Conservation (phyloP, 306 rosid genomes). For the Nissolia schottii region DNA sequence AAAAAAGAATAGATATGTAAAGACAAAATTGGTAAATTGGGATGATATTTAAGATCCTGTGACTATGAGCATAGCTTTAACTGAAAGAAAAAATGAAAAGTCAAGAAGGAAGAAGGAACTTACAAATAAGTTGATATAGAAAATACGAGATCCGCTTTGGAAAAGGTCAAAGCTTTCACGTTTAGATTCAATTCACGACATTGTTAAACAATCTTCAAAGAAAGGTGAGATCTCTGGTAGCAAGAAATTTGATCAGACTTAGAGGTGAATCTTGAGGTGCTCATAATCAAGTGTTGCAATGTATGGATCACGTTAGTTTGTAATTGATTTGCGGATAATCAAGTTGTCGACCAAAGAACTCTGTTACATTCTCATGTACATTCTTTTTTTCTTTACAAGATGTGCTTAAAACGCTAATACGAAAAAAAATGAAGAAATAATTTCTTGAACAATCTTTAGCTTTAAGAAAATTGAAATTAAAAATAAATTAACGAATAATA, state of each 20-base stretch:
- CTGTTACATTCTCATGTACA: background rate
- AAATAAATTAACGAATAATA: background rate
- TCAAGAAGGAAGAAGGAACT: background rate
- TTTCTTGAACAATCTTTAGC: background rate
- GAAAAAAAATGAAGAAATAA: background rate
- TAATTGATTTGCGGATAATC: background rate
- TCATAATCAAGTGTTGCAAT: background rate
- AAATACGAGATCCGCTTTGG: background rate
- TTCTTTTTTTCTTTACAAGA: background rate
- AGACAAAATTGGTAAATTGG: background rate
- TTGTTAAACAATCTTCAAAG: background rate
- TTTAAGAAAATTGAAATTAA: background rate
- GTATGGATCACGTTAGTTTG: background rate
- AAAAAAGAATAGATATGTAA: background rate
- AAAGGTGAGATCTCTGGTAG: background rate
- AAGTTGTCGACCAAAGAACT: background rate
- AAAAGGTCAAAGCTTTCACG: constrained; percentile 12
- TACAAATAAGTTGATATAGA: background rate
- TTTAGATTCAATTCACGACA: background rate
- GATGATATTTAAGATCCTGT: background rate
- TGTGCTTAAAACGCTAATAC: background rate
- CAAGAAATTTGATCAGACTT: background rate
- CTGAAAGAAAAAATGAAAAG: background rate
- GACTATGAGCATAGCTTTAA: background rate
- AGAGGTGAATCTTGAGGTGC: background rate